phyloP scores from a whole-genome alignment of 352 stramenopile species.

The Globisporangium nunn region DNA sequence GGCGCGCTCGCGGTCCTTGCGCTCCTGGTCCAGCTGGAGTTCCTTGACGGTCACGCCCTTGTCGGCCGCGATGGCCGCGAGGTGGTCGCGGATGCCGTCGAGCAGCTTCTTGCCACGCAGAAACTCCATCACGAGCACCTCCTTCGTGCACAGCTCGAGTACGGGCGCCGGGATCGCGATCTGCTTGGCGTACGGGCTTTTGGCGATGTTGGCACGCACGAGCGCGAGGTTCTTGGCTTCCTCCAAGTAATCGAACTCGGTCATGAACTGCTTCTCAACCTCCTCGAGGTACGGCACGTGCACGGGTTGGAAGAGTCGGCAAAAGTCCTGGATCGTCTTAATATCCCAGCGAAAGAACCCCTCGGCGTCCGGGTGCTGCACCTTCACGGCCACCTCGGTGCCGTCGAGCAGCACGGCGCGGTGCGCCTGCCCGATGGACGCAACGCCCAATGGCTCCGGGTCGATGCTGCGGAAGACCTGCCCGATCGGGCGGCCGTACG shows the following conservation, averaged over 20 bases:
- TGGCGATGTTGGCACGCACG: slow-evolving; percentile 87
- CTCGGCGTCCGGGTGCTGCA: slow-evolving; percentile 93
- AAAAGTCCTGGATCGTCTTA: slow-evolving; percentile 95
- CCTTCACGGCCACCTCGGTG: slow-evolving; percentile 81
- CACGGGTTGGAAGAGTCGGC: slow-evolving; percentile 90
- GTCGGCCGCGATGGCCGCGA: slow-evolving; percentile 81
- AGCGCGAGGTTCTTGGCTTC: slow-evolving; percentile 89
- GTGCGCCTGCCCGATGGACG: slow-evolving; percentile 82
- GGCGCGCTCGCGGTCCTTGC: slow-evolving; percentile 58
- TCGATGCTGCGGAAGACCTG: slow-evolving; percentile 65
- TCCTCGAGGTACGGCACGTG: slow-evolving; percentile 92
- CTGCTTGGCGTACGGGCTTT: slow-evolving; percentile 55
- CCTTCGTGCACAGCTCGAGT: slow-evolving; percentile 88
- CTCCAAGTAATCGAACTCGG: slow-evolving; percentile 94
- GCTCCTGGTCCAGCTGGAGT: slow-evolving; percentile 72
- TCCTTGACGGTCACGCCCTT: slow-evolving; percentile 82
- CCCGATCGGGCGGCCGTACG: slow-evolving; percentile 45
- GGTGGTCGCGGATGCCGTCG: slow-evolving; percentile 87
- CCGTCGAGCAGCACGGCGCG: slow-evolving; percentile 63
- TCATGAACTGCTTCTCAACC: slow-evolving; percentile 97
- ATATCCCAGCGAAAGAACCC: slow-evolving; percentile 94
- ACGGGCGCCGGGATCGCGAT: slow-evolving; percentile 84
- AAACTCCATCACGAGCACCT: slow-evolving; percentile 95
- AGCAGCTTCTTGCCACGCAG: slow-evolving; percentile 82
- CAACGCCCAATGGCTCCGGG: slow-evolving; percentile 60